Conservation (phyloP, 371 early-diverging fungal species). For the Mortierella sp. region DNA sequence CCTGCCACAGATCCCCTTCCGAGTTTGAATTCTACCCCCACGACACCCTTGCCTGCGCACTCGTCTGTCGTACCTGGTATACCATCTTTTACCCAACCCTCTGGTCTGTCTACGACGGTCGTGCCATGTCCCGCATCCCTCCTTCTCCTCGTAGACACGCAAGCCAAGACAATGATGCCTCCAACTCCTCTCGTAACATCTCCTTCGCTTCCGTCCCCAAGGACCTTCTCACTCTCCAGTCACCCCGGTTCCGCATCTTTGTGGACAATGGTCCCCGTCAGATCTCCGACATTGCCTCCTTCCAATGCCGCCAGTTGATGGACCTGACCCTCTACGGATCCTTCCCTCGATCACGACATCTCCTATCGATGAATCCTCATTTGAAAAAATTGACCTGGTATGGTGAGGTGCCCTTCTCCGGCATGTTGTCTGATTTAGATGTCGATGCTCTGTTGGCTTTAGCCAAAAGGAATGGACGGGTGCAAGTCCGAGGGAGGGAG, state of each 20-base stretch:
- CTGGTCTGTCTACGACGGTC: slow-evolving; percentile 25
- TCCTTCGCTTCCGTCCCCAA: neutral
- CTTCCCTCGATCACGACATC: neutral
- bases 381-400: slow-evolving; percentile 14
- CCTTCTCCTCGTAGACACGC: no score
- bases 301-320: slow-evolving; percentile 10
- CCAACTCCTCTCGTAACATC: neutral
- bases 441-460: neutral
- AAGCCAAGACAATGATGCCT: no score
- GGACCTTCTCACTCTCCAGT: slow-evolving; percentile 2
- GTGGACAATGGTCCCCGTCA: neutral
- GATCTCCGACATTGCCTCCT: neutral
- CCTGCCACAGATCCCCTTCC: neutral
- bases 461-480: no score
- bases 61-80: slow-evolving; percentile 21
- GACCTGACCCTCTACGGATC: slow-evolving; percentile 10
- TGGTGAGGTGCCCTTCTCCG: slow-evolving; percentile 17
- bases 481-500: no score
- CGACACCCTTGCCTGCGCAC: slow-evolving; percentile 8
- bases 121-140: slow-evolving; percentile 9
- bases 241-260: slow-evolving; percentile 13
- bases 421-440: slow-evolving; percentile 11
- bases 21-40: slow-evolving; percentile 11
- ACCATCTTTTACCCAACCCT: slow-evolving; percentile 15
- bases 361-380: slow-evolving; percentile 2